Base-by-base conservation (phyloP, 208 protist species). In the Crithidia sp. region DNA sequence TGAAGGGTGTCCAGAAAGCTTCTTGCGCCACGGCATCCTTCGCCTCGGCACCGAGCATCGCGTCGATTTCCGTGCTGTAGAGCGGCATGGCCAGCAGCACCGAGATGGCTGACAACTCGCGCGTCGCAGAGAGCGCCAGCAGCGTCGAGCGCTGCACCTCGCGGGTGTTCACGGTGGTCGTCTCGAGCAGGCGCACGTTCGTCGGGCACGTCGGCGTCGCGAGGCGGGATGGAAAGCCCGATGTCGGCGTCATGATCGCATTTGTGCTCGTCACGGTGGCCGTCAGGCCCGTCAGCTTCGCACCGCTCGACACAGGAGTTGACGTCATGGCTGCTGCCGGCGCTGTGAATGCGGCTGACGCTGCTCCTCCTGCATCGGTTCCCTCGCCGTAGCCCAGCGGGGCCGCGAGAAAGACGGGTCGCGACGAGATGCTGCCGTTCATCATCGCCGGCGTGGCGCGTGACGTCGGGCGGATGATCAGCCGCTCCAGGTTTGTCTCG, bases 1-100 rank as follows among this genome's bases (percentile, higher is more conserved):
- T 65, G 72, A 94, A 86, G 28, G 89, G 89, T 41, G 71, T 60
- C 84, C 86, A 91, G 76, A 94, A 94, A 12, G 80, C 74, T 41
- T 78, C 59, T 47, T 83, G 80, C 16, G 82, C 61, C 17, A 73
- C 71, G 14, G 57, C 61, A 44, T 86, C 79, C 9, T 73, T 53
- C 28, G 39, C 60, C 10, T 76, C 71, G 16, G 67, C 62, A 28
- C 69, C 45, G 16, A 92, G 64, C 78, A 88, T 71, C 4, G 66
- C 52, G 12, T 88, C 74, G 64, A 85, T 67, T 9, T 79, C 70
- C 7, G 65, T 40, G 17, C 81, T 84, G 77, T 93, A 92, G 19
- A 81, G 59, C 14, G 88, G 83, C 16, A 88, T 80, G 9, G 57
- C 58, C 43, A 93, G 77, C 50, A 93, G 77, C 39, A 85, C 70